Evolutionary conservation across 2,329 filamentous ascomycete genomes (phyloP), one percentile per base, ranked within the genome.

Genomic region (Decorospora gaudefroyi): DNA sequence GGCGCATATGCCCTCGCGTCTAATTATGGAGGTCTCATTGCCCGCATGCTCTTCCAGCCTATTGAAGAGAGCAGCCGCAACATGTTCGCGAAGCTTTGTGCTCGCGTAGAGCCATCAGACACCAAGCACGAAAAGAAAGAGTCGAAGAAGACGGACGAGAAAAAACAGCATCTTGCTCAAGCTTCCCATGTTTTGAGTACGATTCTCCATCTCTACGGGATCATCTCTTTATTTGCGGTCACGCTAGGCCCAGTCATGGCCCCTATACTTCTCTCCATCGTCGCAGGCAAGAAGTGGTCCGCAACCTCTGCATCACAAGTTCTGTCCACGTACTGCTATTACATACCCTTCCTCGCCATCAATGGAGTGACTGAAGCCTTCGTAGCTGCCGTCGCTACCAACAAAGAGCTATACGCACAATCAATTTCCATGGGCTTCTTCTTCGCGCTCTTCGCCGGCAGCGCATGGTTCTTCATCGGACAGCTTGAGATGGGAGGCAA

Each of bases 361-460:
- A 99, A 99, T 64, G 93, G 93, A 37, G 82, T 97, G 15, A 83
- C 87, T 1, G 93, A 99, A 72, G 89, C 90, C 0, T 97, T 99
- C 60, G 91, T 97, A 11, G 86, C 91, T 1, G 90, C 89, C 2
- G 88, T 95, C 1, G 91, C 92, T 0, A 85, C 81, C 0, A 80
- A 89, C 51, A 71, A 78, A 3, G 80, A 97, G 55, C 81, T 99
- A 3, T 83, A 89, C 51, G 71, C 67, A 3, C 93, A 99, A 68
- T 89, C 87, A 0, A 67, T 83, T 4, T 93, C 85, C 84, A 97
- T 99, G 92, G 80, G 81, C 3, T 78, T 73, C 2, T 96, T 95
- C 67, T 95, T 90, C 2, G 74, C 79, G 6, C 80, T 81, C 1
- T 97, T 96, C 68, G 88, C 83, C 0, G 73, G 75, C 0, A 83